Conservation (phyloP, 179 eudicot genomes). For the Monotropa hypopitys region DNA sequence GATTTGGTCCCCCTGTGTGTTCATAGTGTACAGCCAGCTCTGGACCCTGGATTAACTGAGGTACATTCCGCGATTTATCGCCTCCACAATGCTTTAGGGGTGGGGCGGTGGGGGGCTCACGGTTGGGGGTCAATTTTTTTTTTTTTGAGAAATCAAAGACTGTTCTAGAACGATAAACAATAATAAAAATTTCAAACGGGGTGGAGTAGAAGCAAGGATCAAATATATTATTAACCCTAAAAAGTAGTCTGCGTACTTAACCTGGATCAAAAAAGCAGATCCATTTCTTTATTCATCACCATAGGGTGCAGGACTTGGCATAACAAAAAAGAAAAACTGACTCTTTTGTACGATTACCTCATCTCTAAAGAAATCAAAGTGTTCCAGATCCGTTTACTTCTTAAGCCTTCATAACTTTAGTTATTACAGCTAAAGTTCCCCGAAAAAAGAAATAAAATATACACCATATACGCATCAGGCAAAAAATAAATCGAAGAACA, state of each 20-base stretch:
- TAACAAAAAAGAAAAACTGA: slow-evolving; percentile 20
- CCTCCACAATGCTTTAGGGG: too few relatives aligned
- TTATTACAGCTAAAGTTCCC: slow-evolving; percentile 97
- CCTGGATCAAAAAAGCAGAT: slow-evolving; percentile 68
- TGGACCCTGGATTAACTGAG: too few relatives aligned
- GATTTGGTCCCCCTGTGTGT: too few relatives aligned
- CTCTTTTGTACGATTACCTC: slow-evolving; percentile 12
- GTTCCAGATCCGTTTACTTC: too few relatives aligned
- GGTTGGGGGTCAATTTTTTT: too few relatives aligned
- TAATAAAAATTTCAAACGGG: not conserved
- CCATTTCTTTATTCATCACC: slow-evolving; percentile 47
- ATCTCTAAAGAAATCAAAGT: slow-evolving; percentile 7
- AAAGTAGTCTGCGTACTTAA: slow-evolving; percentile 14
- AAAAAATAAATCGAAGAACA: too few relatives aligned
- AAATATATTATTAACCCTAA: slow-evolving; percentile 1
- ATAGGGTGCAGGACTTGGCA: slow-evolving; percentile 22
- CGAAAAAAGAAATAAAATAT: slow-evolving; percentile 10
- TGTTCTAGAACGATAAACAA: not conserved
- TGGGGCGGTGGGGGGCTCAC: too few relatives aligned
- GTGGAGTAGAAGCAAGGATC: not conserved
- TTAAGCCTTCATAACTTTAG: too few relatives aligned
- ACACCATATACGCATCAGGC: too few relatives aligned
- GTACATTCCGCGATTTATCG: too few relatives aligned
- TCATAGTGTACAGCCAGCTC: too few relatives aligned
- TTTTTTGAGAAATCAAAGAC: too few relatives aligned